A percentile compares a stretch with the other conserved stretches of the same genome.
Evolutionary conservation across 108 stramenopile species (phyloP).

Genomic region (Cyclostephanos tholiformis): DNA sequence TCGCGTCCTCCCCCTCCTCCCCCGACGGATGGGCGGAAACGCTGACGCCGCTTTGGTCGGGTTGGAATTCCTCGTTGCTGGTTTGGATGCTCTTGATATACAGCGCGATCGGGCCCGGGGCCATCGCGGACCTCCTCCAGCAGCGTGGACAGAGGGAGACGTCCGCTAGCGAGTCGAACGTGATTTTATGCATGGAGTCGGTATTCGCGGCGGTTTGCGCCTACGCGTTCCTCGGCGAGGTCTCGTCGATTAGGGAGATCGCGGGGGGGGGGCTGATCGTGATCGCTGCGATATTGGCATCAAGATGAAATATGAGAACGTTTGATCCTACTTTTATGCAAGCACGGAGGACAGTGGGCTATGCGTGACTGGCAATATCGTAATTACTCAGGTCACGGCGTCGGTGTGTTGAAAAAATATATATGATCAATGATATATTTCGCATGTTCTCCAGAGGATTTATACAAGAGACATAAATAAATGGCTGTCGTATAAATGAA

Average conservation of each 20-base stretch:
- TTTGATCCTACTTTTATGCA: too few relatives aligned
- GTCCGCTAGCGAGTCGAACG: slow-evolving; percentile 64
- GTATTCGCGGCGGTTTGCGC: slow-evolving; percentile 64
- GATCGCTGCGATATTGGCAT: slow-evolving; percentile 59
- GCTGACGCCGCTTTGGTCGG: slow-evolving; percentile 44
- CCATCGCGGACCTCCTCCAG: slow-evolving; percentile 65
- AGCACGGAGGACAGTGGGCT: too few relatives aligned
- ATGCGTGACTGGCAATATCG: too few relatives aligned
- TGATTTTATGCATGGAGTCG: slow-evolving; percentile 63
- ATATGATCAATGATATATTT: too few relatives aligned
- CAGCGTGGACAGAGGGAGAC: slow-evolving; percentile 61
- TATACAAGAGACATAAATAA: too few relatives aligned
- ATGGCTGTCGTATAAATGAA: too few relatives aligned
- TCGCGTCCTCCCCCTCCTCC: slow-evolving; percentile 6
- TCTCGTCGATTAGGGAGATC: slow-evolving; percentile 46
- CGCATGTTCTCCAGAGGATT: too few relatives aligned
- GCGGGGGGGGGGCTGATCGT: slow-evolving; percentile 57
- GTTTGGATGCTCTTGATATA: slow-evolving; percentile 59
- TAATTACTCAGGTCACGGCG: too few relatives aligned
- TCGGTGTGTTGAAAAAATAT: too few relatives aligned
- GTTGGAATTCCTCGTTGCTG: slow-evolving; percentile 37
- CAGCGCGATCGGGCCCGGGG: slow-evolving; percentile 66
- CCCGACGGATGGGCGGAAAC: slow-evolving; percentile 11
- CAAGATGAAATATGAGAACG: slow-evolving; percentile 21
- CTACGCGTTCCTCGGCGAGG: slow-evolving; percentile 54